Evolutionary conservation across 495 filamentous ascomycete genomes (phyloP), one percentile per base, ranked within the genome.

Genomic region (Aspergillus sparsus): DNA sequence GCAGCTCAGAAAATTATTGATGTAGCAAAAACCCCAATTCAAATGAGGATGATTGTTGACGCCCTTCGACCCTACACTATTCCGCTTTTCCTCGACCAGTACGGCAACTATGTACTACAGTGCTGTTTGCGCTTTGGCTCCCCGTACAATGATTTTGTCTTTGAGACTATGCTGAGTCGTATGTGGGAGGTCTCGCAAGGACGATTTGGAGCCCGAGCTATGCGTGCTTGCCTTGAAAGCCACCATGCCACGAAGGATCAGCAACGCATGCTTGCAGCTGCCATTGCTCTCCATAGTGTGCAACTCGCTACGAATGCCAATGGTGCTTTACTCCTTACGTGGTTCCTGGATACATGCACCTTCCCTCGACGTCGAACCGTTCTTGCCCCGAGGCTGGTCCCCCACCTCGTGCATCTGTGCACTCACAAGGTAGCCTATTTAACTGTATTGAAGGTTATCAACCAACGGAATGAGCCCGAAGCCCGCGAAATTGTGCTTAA

Each of bases 1-100:
- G 94, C 94, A 57, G 94, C 93, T 0, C 94, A 98, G 74, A 98
- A 98, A 83, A 98, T 98, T 65, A 97, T 98, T 63, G 94, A 98
- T 72, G 91, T 96, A 16, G 90, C 91, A 62, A 88, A 92, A 71
- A 90, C 88, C 2, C 88, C 89, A 6, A 80, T 81, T 53, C 92
- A 98, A 77, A 93, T 92, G 86, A 75, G 81, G 36, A 80, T 91
- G 71, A 92, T 97, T 64, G 88, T 95, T 33, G 84, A 96, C 60
- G 82, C 88, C 61, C 80, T 98, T 33, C 86, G 89, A 8, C 86
- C 90, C 1, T 97, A 95, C 75, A 89, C 88, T 6, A 83, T 97
- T 27, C 89, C 92, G 3, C 78, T 97, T 18, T 98, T 98, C 82
- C 82, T 97, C 12, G 94, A 98, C 68, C 94, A 98, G 69, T 98